Conservation (phyloP, 169 alveolate genomes). For the Plasmodium yoelii region DNA sequence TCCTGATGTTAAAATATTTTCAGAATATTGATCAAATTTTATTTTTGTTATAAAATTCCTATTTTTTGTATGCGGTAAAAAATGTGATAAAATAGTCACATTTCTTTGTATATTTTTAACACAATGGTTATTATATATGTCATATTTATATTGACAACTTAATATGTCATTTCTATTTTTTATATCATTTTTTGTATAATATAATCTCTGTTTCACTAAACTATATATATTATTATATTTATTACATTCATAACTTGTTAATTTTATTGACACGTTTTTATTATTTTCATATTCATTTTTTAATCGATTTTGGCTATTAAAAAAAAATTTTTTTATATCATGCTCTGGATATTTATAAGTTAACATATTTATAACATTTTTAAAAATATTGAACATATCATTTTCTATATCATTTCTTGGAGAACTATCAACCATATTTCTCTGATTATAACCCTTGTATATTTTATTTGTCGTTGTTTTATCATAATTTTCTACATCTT, state of each 20-base stretch:
- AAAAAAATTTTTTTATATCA: conserved; percentile 57
- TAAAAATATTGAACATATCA: conserved; percentile 67
- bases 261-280: conserved; percentile 28
- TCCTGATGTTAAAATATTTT: conserved; percentile 63
- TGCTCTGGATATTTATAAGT: conserved; percentile 64
- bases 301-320: conserved; percentile 68
- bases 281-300: conserved; percentile 66
- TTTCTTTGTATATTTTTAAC: conserved; percentile 57
- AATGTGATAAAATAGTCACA: conserved; percentile 66
- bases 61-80: conserved; percentile 51
- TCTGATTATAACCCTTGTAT: neutral
- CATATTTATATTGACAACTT: conserved; percentile 20
- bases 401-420: conserved; percentile 39
- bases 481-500: no score
- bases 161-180: conserved; percentile 19
- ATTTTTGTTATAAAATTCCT: conserved; percentile 54
- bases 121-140: conserved; percentile 32
- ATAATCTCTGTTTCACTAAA: conserved; percentile 31
- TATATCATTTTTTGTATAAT: conserved; percentile 19
- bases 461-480: no score
- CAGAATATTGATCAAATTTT: conserved; percentile 26
- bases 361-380: conserved; percentile 46
- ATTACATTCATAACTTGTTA: conserved; percentile 48
- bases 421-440: neutral
- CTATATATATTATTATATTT: conserved; percentile 34